Evolutionary conservation across 1,139 yeast genomes (phyloP).

Genomic region (Candida glucosophila): DNA sequence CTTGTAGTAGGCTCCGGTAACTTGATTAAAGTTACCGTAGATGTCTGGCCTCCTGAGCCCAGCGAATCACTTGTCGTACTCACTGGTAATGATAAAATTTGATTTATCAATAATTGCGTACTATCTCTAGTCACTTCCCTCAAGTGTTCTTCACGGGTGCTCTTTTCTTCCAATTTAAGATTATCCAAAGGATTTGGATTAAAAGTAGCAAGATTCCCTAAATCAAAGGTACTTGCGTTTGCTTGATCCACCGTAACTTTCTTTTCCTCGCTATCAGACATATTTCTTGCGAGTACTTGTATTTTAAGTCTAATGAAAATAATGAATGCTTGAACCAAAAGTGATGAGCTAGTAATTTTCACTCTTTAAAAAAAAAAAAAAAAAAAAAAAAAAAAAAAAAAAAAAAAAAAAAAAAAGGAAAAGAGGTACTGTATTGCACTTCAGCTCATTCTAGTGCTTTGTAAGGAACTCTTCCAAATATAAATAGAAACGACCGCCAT

Average conservation of each 20-base stretch:
- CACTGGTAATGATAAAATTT: slow-evolving; percentile 80
- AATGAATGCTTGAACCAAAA: neutral
- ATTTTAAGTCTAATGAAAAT: no score
- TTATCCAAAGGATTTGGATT: slow-evolving; percentile 77
- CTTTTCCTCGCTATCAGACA: slow-evolving; percentile 29
- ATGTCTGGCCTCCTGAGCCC: slow-evolving; percentile 52
- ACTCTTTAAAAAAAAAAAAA: slow-evolving; percentile 4
- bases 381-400: slow-evolving; percentile 4
- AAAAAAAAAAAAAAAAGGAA: slow-evolving; percentile 2
- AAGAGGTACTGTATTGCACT: neutral
- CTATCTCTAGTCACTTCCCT: slow-evolving; percentile 79
- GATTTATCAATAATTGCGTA: slow-evolving; percentile 84
- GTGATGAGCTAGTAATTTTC: slow-evolving; percentile 2
- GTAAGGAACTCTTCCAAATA: slow-evolving; percentile 46
- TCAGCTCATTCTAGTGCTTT: slow-evolving; percentile 10
- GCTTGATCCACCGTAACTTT: slow-evolving; percentile 85
- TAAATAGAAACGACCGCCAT: slow-evolving; percentile 52
- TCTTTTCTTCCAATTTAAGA: slow-evolving; percentile 40
- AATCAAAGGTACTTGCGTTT: slow-evolving; percentile 76
- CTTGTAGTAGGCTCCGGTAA: slow-evolving; percentile 78
- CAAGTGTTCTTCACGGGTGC: slow-evolving; percentile 57
- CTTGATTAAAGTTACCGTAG: slow-evolving; percentile 73
- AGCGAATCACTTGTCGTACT: slow-evolving; percentile 75
- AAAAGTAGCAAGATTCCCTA: slow-evolving; percentile 82
- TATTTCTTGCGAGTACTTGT: no score